phyloP scores from a whole-genome alignment of 2,329 filamentous ascomycete species.

The Penicillium sp. region DNA sequence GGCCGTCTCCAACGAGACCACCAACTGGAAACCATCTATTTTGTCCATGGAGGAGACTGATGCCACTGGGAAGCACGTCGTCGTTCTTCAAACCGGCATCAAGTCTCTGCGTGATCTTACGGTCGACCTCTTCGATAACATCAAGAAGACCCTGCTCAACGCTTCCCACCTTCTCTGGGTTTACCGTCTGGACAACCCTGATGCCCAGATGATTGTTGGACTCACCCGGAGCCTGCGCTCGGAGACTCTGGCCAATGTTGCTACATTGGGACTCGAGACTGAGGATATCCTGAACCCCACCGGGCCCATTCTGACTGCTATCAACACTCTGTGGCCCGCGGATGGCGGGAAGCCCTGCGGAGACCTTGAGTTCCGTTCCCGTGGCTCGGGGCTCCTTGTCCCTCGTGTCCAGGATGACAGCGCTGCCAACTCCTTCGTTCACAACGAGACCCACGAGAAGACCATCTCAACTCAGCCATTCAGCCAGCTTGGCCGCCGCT shows the following conservation, averaged over 20 bases:
- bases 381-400: slow-evolving; percentile 17
- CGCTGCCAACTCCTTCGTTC: slow-evolving; percentile 19
- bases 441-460: slow-evolving; percentile 24
- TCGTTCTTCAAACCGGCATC: slow-evolving; percentile 17
- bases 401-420: slow-evolving; percentile 18
- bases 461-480: slow-evolving; percentile 21
- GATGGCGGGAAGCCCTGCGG: slow-evolving; percentile 8
- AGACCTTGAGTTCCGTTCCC: slow-evolving; percentile 23
- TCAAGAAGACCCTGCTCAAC: slow-evolving; percentile 18
- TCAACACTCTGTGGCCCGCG: slow-evolving; percentile 17
- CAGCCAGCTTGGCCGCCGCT: slow-evolving; percentile 17
- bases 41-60: slow-evolving; percentile 7
- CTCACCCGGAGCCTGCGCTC: slow-evolving; percentile 24
- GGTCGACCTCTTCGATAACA: slow-evolving; percentile 6
- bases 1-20: background rate
- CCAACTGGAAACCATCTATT: slow-evolving; percentile 11
- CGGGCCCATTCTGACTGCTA: slow-evolving; percentile 7
- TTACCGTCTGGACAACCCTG: slow-evolving; percentile 18
- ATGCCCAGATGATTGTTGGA: slow-evolving; percentile 28
- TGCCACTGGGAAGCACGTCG: slow-evolving; percentile 13
- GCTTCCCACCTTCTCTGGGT: slow-evolving; percentile 24
- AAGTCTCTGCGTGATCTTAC: slow-evolving; percentile 15
- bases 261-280: slow-evolving; percentile 21
- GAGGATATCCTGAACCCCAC: slow-evolving; percentile 12
- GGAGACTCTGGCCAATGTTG: slow-evolving; percentile 21